A percentile compares a stretch with the other conserved stretches of the same genome.
Conservation (phyloP, 2,329 filamentous ascomycete species). For the Colletotrichum gloeosporioides region DNA sequence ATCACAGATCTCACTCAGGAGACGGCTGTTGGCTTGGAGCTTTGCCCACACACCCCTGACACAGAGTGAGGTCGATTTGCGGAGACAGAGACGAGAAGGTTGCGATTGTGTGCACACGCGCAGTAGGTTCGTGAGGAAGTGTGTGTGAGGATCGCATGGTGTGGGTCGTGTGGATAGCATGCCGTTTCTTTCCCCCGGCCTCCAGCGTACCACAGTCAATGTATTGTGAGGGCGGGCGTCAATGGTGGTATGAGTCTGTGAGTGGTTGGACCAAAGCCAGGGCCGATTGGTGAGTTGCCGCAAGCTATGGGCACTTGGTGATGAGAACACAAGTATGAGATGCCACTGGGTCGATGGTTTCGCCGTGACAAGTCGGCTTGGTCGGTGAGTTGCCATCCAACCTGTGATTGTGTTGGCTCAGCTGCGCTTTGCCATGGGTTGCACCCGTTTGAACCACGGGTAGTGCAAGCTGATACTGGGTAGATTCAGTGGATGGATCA, state of each 20-base stretch:
- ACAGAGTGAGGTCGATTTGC: background rate
- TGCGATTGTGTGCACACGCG: background rate
- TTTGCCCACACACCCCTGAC: conserved; percentile 8
- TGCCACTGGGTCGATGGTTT: background rate
- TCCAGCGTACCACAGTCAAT: background rate
- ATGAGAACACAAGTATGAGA: background rate
- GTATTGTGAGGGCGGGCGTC: background rate
- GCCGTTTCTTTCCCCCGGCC: background rate
- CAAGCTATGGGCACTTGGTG: background rate
- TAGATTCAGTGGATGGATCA: background rate
- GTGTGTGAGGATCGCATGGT: background rate
- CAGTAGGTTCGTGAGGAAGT: background rate
- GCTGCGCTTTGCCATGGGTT: background rate
- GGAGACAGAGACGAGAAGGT: background rate
- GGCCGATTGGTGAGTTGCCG: background rate
- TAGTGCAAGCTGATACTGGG: background rate
- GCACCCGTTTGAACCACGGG: background rate
- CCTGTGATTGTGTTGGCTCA: background rate
- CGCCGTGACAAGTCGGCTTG: background rate
- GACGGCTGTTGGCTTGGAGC: conserved; percentile 17
- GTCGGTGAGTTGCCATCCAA: background rate
- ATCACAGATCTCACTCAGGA: conserved; percentile 18
- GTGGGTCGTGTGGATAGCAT: background rate
- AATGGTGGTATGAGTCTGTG: background rate
- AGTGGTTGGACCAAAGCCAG: background rate